phyloP scores from a whole-genome alignment of 805 yeast genomes.

The Cyberlindnera sargentensis region DNA sequence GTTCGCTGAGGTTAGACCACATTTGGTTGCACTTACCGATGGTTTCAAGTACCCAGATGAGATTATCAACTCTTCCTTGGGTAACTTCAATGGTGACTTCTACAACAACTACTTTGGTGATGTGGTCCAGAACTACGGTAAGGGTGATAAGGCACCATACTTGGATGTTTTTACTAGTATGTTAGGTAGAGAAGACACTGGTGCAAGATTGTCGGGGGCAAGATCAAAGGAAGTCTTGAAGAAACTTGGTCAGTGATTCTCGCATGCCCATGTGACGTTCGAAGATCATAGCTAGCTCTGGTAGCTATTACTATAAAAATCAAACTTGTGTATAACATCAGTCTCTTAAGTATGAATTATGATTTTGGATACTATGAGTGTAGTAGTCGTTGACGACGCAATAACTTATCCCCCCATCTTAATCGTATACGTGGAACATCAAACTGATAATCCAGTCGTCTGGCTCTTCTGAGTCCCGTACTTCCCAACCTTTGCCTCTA shows the following conservation, averaged over 20 bases:
- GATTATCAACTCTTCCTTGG: conserved; percentile 76
- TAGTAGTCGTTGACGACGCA: no score
- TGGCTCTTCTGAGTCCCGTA: no score
- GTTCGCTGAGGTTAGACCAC: conserved; percentile 49
- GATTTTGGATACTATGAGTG: no score
- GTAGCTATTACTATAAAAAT: no score
- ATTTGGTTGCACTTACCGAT: conserved; percentile 75
- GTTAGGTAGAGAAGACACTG: conserved; percentile 33
- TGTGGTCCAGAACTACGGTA: conserved; percentile 41
- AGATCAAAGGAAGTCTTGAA: conserved; percentile 24
- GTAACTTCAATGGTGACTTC: conserved; percentile 74
- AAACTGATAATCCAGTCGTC: no score
- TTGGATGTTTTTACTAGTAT: conserved; percentile 31
- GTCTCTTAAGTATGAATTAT: no score
- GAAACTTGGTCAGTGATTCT: conserved; percentile 15
- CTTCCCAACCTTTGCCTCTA: no score
- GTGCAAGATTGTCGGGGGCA: conserved; percentile 30
- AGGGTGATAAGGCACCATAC: conserved; percentile 45
- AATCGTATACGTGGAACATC: no score
- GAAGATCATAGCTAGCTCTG: no score
- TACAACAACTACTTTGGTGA: conserved; percentile 73
- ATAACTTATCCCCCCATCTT: no score
- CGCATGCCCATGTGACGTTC: no score
- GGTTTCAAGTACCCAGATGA: conserved; percentile 77
- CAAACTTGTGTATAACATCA: no score